Conservation (phyloP, 1,284 basidiomycete genomes). For the Peniophora sp. region DNA sequence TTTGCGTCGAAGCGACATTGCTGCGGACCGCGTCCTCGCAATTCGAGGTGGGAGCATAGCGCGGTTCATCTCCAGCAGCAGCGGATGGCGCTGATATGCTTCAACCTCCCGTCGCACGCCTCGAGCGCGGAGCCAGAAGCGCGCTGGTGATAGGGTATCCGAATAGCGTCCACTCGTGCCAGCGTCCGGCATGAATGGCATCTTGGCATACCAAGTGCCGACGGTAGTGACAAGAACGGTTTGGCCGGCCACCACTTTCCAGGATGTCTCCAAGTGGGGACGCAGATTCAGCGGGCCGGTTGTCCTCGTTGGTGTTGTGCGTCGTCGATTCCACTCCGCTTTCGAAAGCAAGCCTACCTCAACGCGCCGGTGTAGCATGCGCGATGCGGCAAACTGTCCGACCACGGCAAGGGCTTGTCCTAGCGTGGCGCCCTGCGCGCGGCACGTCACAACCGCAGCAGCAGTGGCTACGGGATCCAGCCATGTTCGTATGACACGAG, state of each 20-base stretch:
- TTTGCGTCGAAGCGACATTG: not conserved
- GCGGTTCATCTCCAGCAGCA: constrained; percentile 37
- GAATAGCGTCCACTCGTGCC: too few species aligned
- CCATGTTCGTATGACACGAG: too few species aligned
- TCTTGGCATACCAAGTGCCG: constrained; percentile 32
- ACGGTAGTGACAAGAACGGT: constrained; percentile 36
- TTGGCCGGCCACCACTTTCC: constrained; percentile 38
- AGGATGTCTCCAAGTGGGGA: constrained; percentile 39
- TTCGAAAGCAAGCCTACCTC: constrained; percentile 37
- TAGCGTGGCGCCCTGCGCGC: constrained; percentile 36
- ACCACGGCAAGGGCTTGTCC: constrained; percentile 43
- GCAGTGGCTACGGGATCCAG: too few species aligned
- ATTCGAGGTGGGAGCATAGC: constrained; percentile 20
- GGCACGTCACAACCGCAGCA: constrained; percentile 29
- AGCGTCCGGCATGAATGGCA: constrained; percentile 42
- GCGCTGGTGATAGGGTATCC: constrained; percentile 33
- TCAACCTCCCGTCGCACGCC: constrained; percentile 29
- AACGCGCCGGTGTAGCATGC: constrained; percentile 40
- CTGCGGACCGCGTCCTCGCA: too few species aligned
- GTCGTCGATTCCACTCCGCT: constrained; percentile 47
- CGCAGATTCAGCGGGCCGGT: constrained; percentile 46
- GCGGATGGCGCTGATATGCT: constrained; percentile 31
- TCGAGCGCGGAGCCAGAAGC: constrained; percentile 38
- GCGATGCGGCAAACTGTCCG: constrained; percentile 46
- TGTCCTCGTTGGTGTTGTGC: constrained; percentile 40